These are phyloP conservation scores for Umbilicaria muhlenbergii DNA, from an alignment of 495 filamentous ascomycete species.

Conservation along the genomic window DNA sequence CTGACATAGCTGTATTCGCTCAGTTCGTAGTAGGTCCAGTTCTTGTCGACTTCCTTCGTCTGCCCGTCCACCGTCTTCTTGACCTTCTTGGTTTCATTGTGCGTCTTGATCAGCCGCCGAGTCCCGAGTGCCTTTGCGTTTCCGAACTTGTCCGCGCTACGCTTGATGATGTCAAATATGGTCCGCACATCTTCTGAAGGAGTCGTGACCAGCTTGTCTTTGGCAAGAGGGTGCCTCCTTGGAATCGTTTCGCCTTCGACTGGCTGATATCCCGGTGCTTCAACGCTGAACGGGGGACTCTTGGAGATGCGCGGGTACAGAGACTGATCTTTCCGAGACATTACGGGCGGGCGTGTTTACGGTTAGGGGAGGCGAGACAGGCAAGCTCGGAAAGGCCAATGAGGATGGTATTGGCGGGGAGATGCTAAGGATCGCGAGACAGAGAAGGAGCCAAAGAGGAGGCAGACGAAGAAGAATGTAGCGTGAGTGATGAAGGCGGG, in stretches of 20 bases:
- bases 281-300: constrained; percentile 59
- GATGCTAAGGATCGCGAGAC: too few relatives aligned
- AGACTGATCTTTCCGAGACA: constrained; percentile 32
- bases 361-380: too few relatives aligned
- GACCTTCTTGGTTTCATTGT: constrained; percentile 88
- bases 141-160: constrained; percentile 66
- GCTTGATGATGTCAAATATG: constrained; percentile 69
- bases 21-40: constrained; percentile 92
- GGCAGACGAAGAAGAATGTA: too few relatives aligned
- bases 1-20: constrained; percentile 73
- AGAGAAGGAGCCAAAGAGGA: too few relatives aligned
- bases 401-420: too few relatives aligned
- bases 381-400: too few relatives aligned
- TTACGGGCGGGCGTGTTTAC: constrained; percentile 10
- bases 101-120: constrained; percentile 66
- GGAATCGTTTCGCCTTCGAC: constrained; percentile 84
- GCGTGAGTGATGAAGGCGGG: too few relatives aligned
- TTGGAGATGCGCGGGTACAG: constrained; percentile 50
- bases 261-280: constrained; percentile 54
- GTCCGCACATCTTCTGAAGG: constrained; percentile 64
- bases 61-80: constrained; percentile 92
- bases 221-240: constrained; percentile 57
- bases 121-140: constrained; percentile 76
- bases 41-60: constrained; percentile 81
- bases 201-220: constrained; percentile 49